phyloP scores from a whole-genome alignment of 148 eudicot species.

The Drosera capensis region DNA sequence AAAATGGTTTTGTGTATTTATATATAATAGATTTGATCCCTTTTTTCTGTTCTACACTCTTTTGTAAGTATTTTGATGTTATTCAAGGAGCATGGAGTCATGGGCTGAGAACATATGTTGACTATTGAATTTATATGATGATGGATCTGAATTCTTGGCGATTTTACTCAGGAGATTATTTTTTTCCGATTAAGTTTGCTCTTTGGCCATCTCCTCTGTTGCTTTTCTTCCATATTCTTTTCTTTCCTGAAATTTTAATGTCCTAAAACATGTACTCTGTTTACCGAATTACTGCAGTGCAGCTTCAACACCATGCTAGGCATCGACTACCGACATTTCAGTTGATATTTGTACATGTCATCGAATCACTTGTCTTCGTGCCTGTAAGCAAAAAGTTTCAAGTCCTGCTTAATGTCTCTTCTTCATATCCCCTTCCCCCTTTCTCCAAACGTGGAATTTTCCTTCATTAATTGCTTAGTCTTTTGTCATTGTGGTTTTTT shows the following conservation, averaged over 20 bases:
- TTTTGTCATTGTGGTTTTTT: constrained; percentile 3
- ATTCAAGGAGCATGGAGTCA: no score
- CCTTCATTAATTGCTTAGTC: not conserved
- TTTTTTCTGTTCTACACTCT: no score
- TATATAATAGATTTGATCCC: no score
- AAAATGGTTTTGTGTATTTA: no score
- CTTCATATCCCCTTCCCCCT: not conserved
- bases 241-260: no score
- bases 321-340: constrained; percentile 98
- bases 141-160: no score
- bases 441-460: not conserved
- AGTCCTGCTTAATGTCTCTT: not conserved
- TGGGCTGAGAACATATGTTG: no score
- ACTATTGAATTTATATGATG: no score
- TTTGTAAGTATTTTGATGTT: no score
- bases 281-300: constrained; percentile 43
- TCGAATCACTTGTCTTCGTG: constrained; percentile 95
- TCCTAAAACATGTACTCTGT: not conserved
- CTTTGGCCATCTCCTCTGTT: not conserved
- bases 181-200: not conserved
- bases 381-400: constrained; percentile 40
- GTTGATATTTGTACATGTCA: constrained; percentile 93
- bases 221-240: not conserved
- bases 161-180: no score
- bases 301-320: constrained; percentile 99